Evolutionary conservation across 2,329 filamentous ascomycete genomes (phyloP).

Genomic region (Metarhizium brunneum): DNA sequence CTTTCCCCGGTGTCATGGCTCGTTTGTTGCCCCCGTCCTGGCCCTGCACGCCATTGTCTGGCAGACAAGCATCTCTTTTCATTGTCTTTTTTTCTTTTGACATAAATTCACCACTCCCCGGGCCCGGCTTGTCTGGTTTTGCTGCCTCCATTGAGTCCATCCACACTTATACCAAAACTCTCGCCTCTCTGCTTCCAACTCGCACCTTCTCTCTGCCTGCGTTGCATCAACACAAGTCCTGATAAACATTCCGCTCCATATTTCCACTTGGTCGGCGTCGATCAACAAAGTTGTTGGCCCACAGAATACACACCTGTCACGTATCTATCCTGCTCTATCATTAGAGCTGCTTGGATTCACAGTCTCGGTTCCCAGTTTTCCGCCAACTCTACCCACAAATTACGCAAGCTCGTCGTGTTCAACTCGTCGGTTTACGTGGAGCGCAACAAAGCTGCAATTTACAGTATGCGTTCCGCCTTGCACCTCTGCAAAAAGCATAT

Average conservation of each 20-base stretch:
- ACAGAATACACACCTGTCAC: background rate
- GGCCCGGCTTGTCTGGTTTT: background rate
- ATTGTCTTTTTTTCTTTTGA: background rate
- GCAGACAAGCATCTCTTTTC: background rate
- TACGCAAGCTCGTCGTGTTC: conserved; percentile 13
- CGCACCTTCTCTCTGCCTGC: background rate
- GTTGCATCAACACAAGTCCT: background rate
- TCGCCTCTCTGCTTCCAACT: background rate
- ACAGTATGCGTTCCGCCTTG: background rate
- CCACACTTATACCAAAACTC: background rate
- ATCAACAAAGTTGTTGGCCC: background rate
- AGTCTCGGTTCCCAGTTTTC: conserved; percentile 9
- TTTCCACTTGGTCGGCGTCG: background rate
- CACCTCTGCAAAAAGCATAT: background rate
- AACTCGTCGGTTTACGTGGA: background rate
- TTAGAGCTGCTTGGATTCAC: background rate
- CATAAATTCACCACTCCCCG: background rate
- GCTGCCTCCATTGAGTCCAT: background rate
- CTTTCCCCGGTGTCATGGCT: background rate
- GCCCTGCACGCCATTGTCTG: background rate
- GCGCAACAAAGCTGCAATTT: background rate
- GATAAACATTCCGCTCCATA: too few species aligned
- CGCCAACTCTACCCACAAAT: conserved; percentile 11
- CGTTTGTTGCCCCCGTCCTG: background rate
- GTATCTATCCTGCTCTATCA: background rate